A percentile compares a stretch with the other conserved stretches of the same genome.
Evolutionary conservation across 164 flowering plant species (phyloP).

Genomic region (Saururus chinensis): DNA sequence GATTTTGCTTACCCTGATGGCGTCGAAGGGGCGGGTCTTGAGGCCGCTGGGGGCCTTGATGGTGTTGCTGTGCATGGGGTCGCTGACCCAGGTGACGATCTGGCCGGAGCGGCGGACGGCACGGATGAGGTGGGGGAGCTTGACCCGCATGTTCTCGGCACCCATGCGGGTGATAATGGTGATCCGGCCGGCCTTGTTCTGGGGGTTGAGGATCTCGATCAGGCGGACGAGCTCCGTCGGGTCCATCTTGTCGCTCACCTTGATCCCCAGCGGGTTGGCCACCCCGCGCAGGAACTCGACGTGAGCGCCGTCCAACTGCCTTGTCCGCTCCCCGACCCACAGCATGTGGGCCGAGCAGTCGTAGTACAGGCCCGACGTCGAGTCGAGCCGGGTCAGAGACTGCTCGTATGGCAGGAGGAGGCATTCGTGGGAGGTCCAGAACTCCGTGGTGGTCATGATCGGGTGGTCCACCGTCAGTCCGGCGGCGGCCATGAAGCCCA

Average conservation of each 20-base stretch:
- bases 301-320: slow-evolving; percentile 93
- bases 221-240: slow-evolving; percentile 76
- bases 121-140: slow-evolving; percentile 83
- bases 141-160: slow-evolving; percentile 97
- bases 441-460: slow-evolving; percentile 80
- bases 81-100: slow-evolving; percentile 94
- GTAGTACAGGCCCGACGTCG: slow-evolving; percentile 80
- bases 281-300: slow-evolving; percentile 85
- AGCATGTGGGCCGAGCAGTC: slow-evolving; percentile 94
- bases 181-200: slow-evolving; percentile 79
- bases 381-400: slow-evolving; percentile 73
- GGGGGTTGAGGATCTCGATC: slow-evolving; percentile 68
- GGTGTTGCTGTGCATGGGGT: slow-evolving; percentile 97
- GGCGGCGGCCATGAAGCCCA: slow-evolving; percentile 89
- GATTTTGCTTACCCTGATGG: slow-evolving; percentile 76
- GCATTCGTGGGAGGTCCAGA: slow-evolving; percentile 97
- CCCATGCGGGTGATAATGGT: slow-evolving; percentile 83
- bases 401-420: slow-evolving; percentile 86
- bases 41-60: slow-evolving; percentile 95
- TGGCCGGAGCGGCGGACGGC: slow-evolving; percentile 81
- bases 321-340: slow-evolving; percentile 91
- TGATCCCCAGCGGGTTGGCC: slow-evolving; percentile 86
- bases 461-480: slow-evolving; percentile 86
- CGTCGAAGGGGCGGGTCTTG: slow-evolving; percentile 86
- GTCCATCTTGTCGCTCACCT: slow-evolving; percentile 96